Evolutionary conservation across 2,329 filamentous ascomycete genomes (phyloP).

Genomic region (Fusarium keratoplasticum): DNA sequence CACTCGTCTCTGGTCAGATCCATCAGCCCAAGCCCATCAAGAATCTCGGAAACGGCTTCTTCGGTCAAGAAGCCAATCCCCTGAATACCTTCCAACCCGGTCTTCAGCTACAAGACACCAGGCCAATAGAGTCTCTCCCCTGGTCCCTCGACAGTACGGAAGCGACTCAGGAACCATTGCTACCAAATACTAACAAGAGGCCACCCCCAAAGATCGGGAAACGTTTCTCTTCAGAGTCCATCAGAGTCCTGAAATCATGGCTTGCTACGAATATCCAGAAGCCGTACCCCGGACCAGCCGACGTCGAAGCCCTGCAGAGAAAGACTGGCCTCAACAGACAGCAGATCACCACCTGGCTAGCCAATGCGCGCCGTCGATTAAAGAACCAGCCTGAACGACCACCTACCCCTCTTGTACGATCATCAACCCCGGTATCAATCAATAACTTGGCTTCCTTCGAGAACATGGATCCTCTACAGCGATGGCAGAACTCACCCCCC

Average conservation of each 20-base stretch:
- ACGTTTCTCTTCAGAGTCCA: slow-evolving; percentile 34
- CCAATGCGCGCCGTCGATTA: not conserved
- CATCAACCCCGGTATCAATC: not conserved
- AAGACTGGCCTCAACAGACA: not conserved
- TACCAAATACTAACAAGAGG: not conserved
- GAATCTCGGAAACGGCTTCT: not conserved
- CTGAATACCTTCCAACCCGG: not conserved
- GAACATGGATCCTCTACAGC: not conserved
- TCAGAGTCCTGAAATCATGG: slow-evolving; percentile 35
- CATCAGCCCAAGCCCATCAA: not conserved
- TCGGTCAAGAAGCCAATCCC: not conserved
- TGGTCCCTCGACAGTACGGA: not conserved
- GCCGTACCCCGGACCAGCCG: slow-evolving; percentile 71
- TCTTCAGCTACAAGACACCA: not conserved
- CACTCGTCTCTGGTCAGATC: not conserved
- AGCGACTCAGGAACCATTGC: not conserved
- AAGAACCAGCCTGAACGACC: not conserved
- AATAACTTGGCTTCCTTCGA: not conserved
- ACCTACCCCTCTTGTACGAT: not conserved
- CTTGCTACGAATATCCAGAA: slow-evolving; percentile 59
- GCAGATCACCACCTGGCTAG: not conserved
- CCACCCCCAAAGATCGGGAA: slow-evolving; percentile 31
- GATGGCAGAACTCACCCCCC: not conserved
- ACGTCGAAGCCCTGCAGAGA: not conserved
- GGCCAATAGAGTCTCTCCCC: not conserved